Conservation (phyloP, 75 land plant genomes). For the Sequoiadendron giganteum region DNA sequence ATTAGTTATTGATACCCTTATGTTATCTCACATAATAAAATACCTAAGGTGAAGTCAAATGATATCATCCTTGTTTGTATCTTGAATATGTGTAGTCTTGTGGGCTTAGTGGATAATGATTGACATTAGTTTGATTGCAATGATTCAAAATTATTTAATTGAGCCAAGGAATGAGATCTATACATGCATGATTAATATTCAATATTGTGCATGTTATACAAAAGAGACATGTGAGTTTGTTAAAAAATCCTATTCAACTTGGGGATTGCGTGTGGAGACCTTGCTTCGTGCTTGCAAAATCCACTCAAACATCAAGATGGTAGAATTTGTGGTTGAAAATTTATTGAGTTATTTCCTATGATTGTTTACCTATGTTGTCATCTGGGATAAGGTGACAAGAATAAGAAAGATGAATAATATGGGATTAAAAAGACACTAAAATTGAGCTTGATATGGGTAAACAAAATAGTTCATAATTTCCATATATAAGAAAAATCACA, state of each 20-base stretch:
- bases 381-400: constrained; percentile 13
- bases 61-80: not conserved
- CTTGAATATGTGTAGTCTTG: constrained; percentile 14
- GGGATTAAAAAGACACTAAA: constrained; percentile 13
- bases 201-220: not conserved
- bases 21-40: constrained; percentile 14
- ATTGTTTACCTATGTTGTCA: constrained; percentile 15
- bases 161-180: constrained; percentile 1
- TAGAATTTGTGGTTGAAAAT: constrained; percentile 2
- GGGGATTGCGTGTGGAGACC: constrained; percentile 6
- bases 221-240: constrained; percentile 6
- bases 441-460: constrained; percentile 15
- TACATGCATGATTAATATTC: constrained; percentile 4
- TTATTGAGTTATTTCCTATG: constrained; percentile 11
- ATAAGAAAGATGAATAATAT: constrained; percentile 11
- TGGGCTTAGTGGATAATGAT: constrained; percentile 10
- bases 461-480: constrained; percentile 7
- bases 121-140: constrained; percentile 12
- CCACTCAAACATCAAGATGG: not conserved
- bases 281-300: constrained; percentile 19
- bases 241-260: not conserved
- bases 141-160: not conserved
- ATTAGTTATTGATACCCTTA: constrained; percentile 10
- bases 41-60: constrained; percentile 10
- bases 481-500: constrained; percentile 6